phyloP scores from a whole-genome alignment of 352 stramenopile species.

The Globisporangium recalcitrans region DNA sequence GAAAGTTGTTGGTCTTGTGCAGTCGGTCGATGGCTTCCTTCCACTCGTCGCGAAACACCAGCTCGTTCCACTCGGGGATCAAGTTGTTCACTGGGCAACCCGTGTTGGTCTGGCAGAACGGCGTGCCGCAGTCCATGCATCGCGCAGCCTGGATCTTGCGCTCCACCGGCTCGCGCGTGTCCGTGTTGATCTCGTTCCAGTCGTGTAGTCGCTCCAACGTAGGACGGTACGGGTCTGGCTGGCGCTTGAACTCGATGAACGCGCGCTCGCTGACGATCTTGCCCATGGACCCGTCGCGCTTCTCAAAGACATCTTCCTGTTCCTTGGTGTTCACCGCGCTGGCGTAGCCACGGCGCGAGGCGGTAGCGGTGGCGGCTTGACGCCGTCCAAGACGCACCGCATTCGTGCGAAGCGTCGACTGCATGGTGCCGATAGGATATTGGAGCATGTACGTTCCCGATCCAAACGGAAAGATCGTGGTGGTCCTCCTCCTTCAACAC shows the following conservation, averaged over 20 bases:
- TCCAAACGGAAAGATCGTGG: not conserved
- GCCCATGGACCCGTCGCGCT: constrained; percentile 65
- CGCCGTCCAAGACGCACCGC: constrained; percentile 3
- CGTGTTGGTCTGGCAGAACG: constrained; percentile 97
- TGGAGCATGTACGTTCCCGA: not conserved
- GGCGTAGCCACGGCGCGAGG: constrained; percentile 17
- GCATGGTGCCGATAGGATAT: constrained; percentile 9
- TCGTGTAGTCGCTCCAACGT: constrained; percentile 91
- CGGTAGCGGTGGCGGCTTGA: not conserved
- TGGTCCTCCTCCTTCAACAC: constrained; percentile 1
- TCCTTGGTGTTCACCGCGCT: constrained; percentile 18
- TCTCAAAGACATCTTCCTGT: constrained; percentile 33
- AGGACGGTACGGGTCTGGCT: constrained; percentile 92
- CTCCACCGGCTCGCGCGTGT: constrained; percentile 81
- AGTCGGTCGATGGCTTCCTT: constrained; percentile 94
- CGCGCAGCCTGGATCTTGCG: constrained; percentile 93
- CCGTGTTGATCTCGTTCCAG: constrained; percentile 96
- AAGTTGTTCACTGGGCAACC: constrained; percentile 97
- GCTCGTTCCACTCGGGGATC: constrained; percentile 98
- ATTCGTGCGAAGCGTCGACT: constrained; percentile 12
- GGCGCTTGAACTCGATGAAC: constrained; percentile 79
- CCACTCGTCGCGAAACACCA: constrained; percentile 97
- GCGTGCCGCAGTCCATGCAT: constrained; percentile 99
- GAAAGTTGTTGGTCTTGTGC: constrained; percentile 99
- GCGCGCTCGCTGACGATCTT: constrained; percentile 66